Conservation (phyloP, 768 basidiomycete species). For the Kwoniella botswanensis region DNA sequence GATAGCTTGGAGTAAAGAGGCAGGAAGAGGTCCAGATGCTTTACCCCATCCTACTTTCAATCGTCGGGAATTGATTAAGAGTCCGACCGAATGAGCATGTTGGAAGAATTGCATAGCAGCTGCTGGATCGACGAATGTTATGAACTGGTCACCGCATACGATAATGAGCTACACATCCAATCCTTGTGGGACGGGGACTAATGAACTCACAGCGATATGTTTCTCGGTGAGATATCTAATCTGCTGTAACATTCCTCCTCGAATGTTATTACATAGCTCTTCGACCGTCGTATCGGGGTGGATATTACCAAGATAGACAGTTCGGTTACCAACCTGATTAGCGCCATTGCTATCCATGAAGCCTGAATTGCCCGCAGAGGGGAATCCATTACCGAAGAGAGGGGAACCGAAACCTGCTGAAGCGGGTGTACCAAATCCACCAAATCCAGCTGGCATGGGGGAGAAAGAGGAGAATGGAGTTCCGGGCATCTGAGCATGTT, state of each 20-base stretch:
- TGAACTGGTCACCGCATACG: slow-evolving; percentile 66
- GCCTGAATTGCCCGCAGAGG: slow-evolving; percentile 39
- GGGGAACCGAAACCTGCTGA: slow-evolving; percentile 44
- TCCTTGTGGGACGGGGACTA: neutral
- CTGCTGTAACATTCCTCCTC: slow-evolving; percentile 95
- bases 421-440: slow-evolving; percentile 39
- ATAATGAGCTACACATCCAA: neutral
- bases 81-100: slow-evolving; percentile 83
- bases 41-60: slow-evolving; percentile 99
- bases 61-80: slow-evolving; percentile 89
- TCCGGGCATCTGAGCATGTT: slow-evolving; percentile 56
- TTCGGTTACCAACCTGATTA: slow-evolving; percentile 76
- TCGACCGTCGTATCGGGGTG: slow-evolving; percentile 94
- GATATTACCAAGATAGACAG: slow-evolving; percentile 94
- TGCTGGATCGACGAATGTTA: slow-evolving; percentile 92
- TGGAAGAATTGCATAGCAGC: slow-evolving; percentile 95
- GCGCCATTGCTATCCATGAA: slow-evolving; percentile 51
- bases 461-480: slow-evolving; percentile 55
- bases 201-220: slow-evolving; percentile 81
- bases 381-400: slow-evolving; percentile 56
- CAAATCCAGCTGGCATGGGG: slow-evolving; percentile 43
- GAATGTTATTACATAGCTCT: slow-evolving; percentile 93
- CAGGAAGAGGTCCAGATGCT: slow-evolving; percentile 83
- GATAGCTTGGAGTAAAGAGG: slow-evolving; percentile 82
- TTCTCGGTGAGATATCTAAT: slow-evolving; percentile 95